phyloP scores from a whole-genome alignment of 108 stramenopile genomes.

The Craspedostauros australis region DNA sequence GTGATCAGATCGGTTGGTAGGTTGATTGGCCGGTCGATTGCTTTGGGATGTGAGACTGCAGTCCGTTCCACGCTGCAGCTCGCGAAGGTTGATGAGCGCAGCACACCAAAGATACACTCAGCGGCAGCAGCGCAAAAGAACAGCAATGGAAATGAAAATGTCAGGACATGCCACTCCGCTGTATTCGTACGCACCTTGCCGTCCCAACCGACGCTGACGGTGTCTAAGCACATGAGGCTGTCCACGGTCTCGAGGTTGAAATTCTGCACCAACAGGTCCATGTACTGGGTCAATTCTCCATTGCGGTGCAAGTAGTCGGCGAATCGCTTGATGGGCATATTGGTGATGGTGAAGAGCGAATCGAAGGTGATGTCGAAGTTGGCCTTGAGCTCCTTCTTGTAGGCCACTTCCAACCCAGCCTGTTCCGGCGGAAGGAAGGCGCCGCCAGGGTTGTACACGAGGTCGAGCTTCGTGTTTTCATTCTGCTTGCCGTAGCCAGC shows the following conservation, averaged over 20 bases:
- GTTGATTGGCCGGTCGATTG: too few species aligned
- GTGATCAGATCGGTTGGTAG: too few species aligned
- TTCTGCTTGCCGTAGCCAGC: slow-evolving; percentile 77
- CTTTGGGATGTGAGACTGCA: too few species aligned
- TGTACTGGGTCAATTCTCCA: slow-evolving; percentile 91
- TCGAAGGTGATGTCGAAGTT: slow-evolving; percentile 93
- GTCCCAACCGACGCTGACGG: slow-evolving; percentile 72
- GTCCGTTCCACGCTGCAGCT: too few species aligned
- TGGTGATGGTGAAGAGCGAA: slow-evolving; percentile 90
- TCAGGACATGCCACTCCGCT: too few species aligned
- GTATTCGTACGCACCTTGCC: slow-evolving; percentile 59
- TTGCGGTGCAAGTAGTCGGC: slow-evolving; percentile 87
- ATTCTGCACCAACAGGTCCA: slow-evolving; percentile 91
- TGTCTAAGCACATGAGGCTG: slow-evolving; percentile 84
- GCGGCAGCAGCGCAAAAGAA: too few species aligned
- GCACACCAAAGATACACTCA: too few species aligned
- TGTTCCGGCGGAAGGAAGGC: slow-evolving; percentile 92
- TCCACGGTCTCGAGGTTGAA: slow-evolving; percentile 84
- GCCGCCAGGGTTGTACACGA: slow-evolving; percentile 97
- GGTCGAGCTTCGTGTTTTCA: slow-evolving; percentile 62
- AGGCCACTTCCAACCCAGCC: slow-evolving; percentile 67
- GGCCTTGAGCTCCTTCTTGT: slow-evolving; percentile 79
- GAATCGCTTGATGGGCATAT: slow-evolving; percentile 99
- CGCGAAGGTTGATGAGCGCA: too few species aligned
- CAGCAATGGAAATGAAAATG: too few species aligned